Conservation (phyloP, 2,329 filamentous ascomycete species). For the Cercospora zeina region DNA sequence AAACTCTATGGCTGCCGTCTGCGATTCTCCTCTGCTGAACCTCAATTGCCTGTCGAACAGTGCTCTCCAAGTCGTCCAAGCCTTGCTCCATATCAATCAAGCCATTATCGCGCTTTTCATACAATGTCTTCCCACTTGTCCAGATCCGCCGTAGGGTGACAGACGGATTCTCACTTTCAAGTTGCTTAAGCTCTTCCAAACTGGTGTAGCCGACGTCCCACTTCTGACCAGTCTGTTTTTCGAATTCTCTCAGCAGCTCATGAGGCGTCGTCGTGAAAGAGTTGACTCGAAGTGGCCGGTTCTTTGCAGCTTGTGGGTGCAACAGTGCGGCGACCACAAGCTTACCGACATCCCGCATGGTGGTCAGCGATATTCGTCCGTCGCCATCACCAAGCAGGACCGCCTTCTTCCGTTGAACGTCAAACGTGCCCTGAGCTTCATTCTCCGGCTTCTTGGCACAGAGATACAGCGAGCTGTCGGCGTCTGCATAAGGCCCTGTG, state of each 20-base stretch:
- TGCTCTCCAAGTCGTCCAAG: conserved; percentile 55
- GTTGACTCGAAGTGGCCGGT: conserved; percentile 65
- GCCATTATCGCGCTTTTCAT: conserved; percentile 67
- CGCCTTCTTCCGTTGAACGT: conserved; percentile 59
- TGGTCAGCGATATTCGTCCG: conserved; percentile 65
- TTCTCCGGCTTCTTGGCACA: conserved; percentile 43
- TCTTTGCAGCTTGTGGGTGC: conserved; percentile 56
- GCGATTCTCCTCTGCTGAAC: conserved; percentile 27
- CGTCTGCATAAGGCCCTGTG: conserved; percentile 67
- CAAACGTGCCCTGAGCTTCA: conserved; percentile 57
- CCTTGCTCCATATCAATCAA: conserved; percentile 52
- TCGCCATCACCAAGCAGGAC: conserved; percentile 63
- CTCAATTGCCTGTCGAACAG: conserved; percentile 44
- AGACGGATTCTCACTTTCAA: conserved; percentile 59
- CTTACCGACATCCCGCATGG: conserved; percentile 70
- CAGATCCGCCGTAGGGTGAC: conserved; percentile 69
- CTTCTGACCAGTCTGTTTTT: conserved; percentile 60
- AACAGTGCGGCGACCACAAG: conserved; percentile 63
- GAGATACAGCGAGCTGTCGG: conserved; percentile 53
- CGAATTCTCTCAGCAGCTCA: conserved; percentile 65
- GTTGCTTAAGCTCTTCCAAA: conserved; percentile 54
- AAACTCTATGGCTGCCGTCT: conserved; percentile 11
- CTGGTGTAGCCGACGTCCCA: conserved; percentile 59
- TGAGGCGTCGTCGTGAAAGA: conserved; percentile 68
- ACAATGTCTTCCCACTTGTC: conserved; percentile 70